Evolutionary conservation across 2,329 filamentous ascomycete species (phyloP), one percentile per base, ranked within the genome.

Genomic region (Periconia macrospinosa): DNA sequence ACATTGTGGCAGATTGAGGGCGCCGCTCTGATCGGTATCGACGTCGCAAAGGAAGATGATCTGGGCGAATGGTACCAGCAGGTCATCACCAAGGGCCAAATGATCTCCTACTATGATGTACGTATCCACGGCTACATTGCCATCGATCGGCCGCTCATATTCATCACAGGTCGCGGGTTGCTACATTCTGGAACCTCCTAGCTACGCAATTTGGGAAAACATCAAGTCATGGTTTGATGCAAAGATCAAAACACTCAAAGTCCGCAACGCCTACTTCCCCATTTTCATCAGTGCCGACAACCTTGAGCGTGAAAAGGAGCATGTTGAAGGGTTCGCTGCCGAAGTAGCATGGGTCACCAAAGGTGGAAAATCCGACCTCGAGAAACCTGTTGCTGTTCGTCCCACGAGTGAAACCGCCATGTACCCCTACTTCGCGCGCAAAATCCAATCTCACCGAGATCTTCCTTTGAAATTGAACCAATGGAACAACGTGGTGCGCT

Each of bases 91-190:
- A 99, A 99, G 84, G 91, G 91, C 66, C 91, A 97, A 74, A 90
- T 99, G 89, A 88, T 97, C 67, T 92, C 96, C 70, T 99, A 97
- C 84, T 97, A 97, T 70, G 90, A 96, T 78, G 93, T 97, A 57
- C 91, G 92, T n/a, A 15, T 18, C 14, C 20, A 91, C 14, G n/a
- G 15, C 13, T 20, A 8, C 14, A 30, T 37, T 13, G 15, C 27
- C 15, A 23, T 30, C 41, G 30, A 19, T 7, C 15, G 40, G 13
- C 35, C 45, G 20, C 51, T 52, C 49, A 54, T 57, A 47, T 42
- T 50, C 30, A 35, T 14, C 33, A 13, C 50, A 68, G 65, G 62
- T 70, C 23, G 64, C 68, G 46, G 68, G 68, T 57, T 69, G 63
- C 58, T 69, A 63, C 50, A 54, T 52, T 19, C 49, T 43, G 74